phyloP scores from a whole-genome alignment of 1,284 basidiomycete species.

The Trichosporon inkin region DNA sequence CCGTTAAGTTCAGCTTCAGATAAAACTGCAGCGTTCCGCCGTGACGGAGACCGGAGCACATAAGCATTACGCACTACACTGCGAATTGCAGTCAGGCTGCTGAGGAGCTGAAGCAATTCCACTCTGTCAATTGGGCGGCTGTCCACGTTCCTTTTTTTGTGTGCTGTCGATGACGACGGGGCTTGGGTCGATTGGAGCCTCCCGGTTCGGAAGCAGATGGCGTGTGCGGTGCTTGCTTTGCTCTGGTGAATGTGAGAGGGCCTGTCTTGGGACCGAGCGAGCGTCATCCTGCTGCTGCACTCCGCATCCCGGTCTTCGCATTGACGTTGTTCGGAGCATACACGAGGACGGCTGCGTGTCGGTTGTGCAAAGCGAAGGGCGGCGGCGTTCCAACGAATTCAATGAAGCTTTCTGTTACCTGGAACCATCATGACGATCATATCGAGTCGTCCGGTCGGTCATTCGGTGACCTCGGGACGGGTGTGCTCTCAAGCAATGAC shows the following conservation, averaged over 20 bases:
- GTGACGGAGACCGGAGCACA: not conserved
- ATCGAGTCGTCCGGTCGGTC: not conserved
- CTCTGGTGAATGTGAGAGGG: not conserved
- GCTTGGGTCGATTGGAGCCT: not conserved
- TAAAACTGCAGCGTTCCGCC: too few relatives aligned
- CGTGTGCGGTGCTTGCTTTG: not conserved
- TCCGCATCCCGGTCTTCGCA: too few relatives aligned
- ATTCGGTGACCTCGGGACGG: too few relatives aligned
- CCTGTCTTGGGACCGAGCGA: too few relatives aligned
- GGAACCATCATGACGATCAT: not conserved
- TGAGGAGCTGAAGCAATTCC: not conserved
- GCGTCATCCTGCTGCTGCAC: too few relatives aligned
- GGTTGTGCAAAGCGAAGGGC: too few relatives aligned
- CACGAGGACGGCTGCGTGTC: too few relatives aligned
- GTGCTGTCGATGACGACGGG: not conserved
- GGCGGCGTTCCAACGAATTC: too few relatives aligned
- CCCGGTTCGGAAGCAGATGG: not conserved
- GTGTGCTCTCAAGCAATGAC: too few relatives aligned
- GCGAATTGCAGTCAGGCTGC: not conserved
- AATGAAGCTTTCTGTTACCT: not conserved
- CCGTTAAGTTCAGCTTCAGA: too few relatives aligned
- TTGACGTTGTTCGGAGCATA: too few relatives aligned
- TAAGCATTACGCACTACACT: not conserved
- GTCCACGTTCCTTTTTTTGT: not conserved
- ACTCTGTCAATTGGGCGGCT: not conserved